A percentile compares a stretch with the other conserved stretches of the same genome.
These are phyloP conservation scores for Radiomyces spectabilis DNA, from an alignment of 192 early-diverging fungal genomes.

Conservation along the genomic window DNA sequence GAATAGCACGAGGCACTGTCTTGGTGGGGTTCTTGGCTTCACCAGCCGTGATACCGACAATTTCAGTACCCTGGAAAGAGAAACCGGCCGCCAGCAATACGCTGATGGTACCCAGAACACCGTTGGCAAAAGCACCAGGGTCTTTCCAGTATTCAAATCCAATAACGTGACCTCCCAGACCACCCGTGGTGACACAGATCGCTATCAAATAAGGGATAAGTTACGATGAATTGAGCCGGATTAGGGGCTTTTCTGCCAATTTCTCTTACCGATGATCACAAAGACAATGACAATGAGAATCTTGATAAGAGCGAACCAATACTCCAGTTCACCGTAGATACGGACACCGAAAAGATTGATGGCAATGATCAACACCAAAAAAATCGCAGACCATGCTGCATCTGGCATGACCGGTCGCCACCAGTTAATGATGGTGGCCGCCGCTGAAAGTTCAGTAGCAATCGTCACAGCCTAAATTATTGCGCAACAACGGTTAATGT, in stretches of 20 bases:
- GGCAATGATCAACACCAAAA: conserved; percentile 51
- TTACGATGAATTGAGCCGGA: too few relatives aligned
- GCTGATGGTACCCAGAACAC: conserved; percentile 50
- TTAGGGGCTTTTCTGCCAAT: too few relatives aligned
- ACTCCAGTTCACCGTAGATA: conserved; percentile 88
- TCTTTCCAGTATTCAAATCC: conserved; percentile 53
- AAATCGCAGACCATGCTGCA: conserved; percentile 35
- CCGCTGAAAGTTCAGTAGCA: conserved; percentile 61
- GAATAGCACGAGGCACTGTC: conserved; percentile 63
- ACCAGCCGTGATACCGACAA: conserved; percentile 86
- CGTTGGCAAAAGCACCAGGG: conserved; percentile 55
- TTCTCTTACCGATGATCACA: conserved; percentile 53
- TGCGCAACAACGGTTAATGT: too few relatives aligned
- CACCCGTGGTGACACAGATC: conserved; percentile 58
- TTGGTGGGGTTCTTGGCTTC: conserved; percentile 83
- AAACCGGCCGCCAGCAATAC: conserved; percentile 72
- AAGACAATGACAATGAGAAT: conserved; percentile 72
- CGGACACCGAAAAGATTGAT: conserved; percentile 60
- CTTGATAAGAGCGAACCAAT: conserved; percentile 72
- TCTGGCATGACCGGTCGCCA: conserved; percentile 34
- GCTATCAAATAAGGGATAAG: neutral
- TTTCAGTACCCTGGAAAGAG: conserved; percentile 82
- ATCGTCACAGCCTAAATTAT: conserved; percentile 19
- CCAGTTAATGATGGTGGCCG: conserved; percentile 77
- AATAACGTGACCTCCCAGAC: conserved; percentile 39